A percentile compares a stretch with the other conserved stretches of the same genome.
phyloP scores from a whole-genome alignment of 345 rosid species.

The Punica granatum region DNA sequence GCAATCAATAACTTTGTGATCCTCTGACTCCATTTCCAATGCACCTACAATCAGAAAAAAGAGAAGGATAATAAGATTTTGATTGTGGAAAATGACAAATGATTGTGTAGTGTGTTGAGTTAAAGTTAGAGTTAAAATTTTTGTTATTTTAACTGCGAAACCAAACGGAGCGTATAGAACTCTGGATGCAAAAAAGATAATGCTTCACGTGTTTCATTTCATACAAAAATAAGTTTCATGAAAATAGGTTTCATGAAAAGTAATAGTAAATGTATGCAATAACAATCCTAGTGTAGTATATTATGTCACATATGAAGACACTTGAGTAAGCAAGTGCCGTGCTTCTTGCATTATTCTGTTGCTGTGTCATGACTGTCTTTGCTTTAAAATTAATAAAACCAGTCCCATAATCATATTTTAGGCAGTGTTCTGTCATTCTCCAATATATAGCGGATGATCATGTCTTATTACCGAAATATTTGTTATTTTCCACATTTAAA shows the following conservation, averaged over 20 bases:
- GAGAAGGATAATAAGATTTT: neutral
- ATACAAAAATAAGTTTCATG: neutral
- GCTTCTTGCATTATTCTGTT: neutral
- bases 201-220: neutral
- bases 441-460: neutral
- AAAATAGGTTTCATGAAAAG: neutral
- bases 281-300: neutral
- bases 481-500: neutral
- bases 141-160: too few relatives aligned
- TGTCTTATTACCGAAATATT: neutral
- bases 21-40: constrained; percentile 99
- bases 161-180: too few relatives aligned
- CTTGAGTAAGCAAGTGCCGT: neutral
- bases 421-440: neutral
- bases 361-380: neutral
- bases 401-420: too few relatives aligned
- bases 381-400: too few relatives aligned
- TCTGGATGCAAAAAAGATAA: neutral
- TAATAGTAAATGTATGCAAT: neutral
- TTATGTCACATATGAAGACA: neutral
- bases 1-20: constrained; percentile 85
- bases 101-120: too few relatives aligned
- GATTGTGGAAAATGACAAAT: too few relatives aligned
- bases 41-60: constrained; percentile 55
- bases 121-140: too few relatives aligned